Evolutionary conservation across 352 stramenopile genomes (phyloP).

Genomic region (Globisporangium alternatum): DNA sequence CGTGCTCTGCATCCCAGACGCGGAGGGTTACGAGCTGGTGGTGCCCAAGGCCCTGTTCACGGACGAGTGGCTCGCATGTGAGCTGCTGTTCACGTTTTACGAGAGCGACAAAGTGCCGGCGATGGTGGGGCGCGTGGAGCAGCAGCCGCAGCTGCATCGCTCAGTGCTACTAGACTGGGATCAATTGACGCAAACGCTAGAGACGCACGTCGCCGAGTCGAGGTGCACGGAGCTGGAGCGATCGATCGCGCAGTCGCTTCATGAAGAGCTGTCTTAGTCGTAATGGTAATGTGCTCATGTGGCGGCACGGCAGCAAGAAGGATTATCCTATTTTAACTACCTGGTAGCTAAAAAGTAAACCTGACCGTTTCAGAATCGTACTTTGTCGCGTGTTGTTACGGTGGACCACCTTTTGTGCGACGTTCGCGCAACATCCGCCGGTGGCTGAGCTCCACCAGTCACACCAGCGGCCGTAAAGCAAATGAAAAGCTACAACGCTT

Average conservation of each 20-base stretch:
- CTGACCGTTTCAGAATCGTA: not conserved
- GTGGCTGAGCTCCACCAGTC: constrained; percentile 15
- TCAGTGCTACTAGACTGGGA: constrained; percentile 10
- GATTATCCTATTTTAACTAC: not conserved
- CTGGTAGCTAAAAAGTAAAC: not conserved
- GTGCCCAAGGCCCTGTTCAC: constrained; percentile 21
- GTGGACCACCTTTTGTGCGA: constrained; percentile 1
- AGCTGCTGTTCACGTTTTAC: constrained; percentile 19
- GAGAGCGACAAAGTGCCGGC: constrained; percentile 9
- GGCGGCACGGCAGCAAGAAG: not conserved
- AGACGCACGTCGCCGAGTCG: constrained; percentile 4
- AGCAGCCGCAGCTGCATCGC: constrained; percentile 5
- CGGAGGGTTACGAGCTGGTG: constrained; percentile 18
- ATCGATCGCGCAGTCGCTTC: not conserved
- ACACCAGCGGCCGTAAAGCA: not conserved
- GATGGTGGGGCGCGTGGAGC: constrained; percentile 16
- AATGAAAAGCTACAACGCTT: constrained; percentile 20
- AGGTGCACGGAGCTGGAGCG: constrained; percentile 7
- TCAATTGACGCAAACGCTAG: constrained; percentile 2
- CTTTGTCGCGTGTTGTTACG: not conserved
- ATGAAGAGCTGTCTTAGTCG: not conserved
- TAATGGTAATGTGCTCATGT: not conserved
- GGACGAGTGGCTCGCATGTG: constrained; percentile 19
- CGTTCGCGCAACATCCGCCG: constrained; percentile 11
- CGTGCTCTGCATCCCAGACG: constrained; percentile 19